Evolutionary conservation across 2,329 filamentous ascomycete species (phyloP), one percentile per base, ranked within the genome.

Genomic region (Seiridium unicorne): DNA sequence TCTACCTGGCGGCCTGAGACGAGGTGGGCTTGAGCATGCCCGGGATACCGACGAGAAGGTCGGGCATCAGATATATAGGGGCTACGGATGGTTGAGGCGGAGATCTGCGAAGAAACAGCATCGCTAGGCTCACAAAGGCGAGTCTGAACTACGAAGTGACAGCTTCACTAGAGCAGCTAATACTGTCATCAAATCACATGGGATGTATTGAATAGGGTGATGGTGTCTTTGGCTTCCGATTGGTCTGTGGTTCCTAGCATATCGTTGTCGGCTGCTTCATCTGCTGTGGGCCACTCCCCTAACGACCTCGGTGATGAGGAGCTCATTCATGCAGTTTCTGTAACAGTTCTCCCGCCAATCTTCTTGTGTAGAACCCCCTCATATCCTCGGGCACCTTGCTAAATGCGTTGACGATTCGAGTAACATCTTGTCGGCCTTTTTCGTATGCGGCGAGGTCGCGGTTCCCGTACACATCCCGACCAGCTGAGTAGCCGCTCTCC

Each of bases 401-500:
- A 69, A 94, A 92, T 2, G 80, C 80, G 62, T 81, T 85, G 0
- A 78, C 75, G 34, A 96, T 88, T 65, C 85, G 88, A 49, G 84
- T 81, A 5, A 96, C 75, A 67, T 94, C 90, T 64, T 84, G 82
- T 57, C 93, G 82, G 0, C 90, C 91, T 68, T 90, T 92, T 71
- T 96, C 92, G 70, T 96, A 96, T 1, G 89, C 90, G 44, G 89
- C 89, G 55, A 97, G 73, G 73, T 97, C 93, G 44, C 92, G 82
- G 70, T 96, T 97, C 1, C 91, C 93, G 70, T 97, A 97, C 0
- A 96, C 89, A 71, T 97, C 93, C 64, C 88, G 84, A 1, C 93
- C 92, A 1, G 82, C 73, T 1, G 91, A 87, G 71, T 95, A 95
- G 1, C 84, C 86, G 3, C 72, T 77, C 3, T 86, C 77, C 8